These are phyloP conservation scores for Penicillium nucicola DNA, from an alignment of 495 filamentous ascomycete species.

Conservation along the genomic window DNA sequence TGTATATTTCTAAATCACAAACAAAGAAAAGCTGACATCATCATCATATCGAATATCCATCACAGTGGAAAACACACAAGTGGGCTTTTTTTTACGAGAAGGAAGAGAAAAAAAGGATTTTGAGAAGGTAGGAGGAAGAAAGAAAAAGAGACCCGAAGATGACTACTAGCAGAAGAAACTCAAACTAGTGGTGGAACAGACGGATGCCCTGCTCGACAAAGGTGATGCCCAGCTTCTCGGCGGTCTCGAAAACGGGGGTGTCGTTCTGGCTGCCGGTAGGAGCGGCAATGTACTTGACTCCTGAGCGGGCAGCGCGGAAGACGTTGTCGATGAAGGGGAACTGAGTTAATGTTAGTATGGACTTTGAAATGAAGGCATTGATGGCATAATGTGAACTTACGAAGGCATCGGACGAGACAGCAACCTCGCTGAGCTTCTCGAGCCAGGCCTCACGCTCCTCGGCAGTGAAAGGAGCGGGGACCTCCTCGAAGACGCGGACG, in stretches of 20 bases:
- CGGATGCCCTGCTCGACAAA: slow-evolving; percentile 88
- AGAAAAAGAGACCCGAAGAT: slow-evolving; percentile 3
- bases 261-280: slow-evolving; percentile 95
- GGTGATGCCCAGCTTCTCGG: slow-evolving; percentile 84
- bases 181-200: slow-evolving; percentile 79
- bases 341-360: slow-evolving; percentile 38
- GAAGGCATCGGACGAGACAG: slow-evolving; percentile 90
- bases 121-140: not conserved
- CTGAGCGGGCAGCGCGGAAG: slow-evolving; percentile 81
- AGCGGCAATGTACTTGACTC: slow-evolving; percentile 92
- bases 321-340: slow-evolving; percentile 99
- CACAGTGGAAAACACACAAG: slow-evolving; percentile 3
- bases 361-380: not conserved
- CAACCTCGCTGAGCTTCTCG: slow-evolving; percentile 73
- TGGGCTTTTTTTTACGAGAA: slow-evolving; percentile 14
- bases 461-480: slow-evolving; percentile 76
- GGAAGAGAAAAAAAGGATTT: slow-evolving; percentile 2
- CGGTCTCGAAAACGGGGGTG: slow-evolving; percentile 80
- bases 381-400: slow-evolving; percentile 49
- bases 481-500: slow-evolving; percentile 86
- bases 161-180: not conserved
- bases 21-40: slow-evolving; percentile 27
- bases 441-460: slow-evolving; percentile 86
- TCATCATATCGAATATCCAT: slow-evolving; percentile 21
- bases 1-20: slow-evolving; percentile 26